phyloP scores from a whole-genome alignment of 305 asterid species.

The Petunia hybrid region DNA sequence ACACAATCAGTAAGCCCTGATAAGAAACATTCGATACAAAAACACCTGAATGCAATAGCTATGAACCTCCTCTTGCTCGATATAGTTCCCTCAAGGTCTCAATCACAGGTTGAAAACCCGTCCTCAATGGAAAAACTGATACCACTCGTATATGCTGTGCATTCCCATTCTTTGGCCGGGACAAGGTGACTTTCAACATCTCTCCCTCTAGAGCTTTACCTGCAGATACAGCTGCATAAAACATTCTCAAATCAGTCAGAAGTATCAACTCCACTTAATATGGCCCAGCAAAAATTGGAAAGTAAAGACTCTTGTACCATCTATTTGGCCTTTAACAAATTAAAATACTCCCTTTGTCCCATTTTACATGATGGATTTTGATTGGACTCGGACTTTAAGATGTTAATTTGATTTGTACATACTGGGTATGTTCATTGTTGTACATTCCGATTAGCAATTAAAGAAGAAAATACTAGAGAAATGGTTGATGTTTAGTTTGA shows the following conservation, averaged over 20 bases:
- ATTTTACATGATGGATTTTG: neutral
- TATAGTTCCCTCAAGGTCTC: slow-evolving; percentile 65
- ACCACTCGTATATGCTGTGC: slow-evolving; percentile 82
- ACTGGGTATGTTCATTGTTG: no score
- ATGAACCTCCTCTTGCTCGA: slow-evolving; percentile 47
- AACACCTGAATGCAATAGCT: slow-evolving; percentile 31
- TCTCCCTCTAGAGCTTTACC: slow-evolving; percentile 78
- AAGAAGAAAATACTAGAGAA: neutral
- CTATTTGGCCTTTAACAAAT: neutral
- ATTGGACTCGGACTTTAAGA: neutral
- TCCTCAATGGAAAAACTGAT: slow-evolving; percentile 70
- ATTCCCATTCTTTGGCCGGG: slow-evolving; percentile 83
- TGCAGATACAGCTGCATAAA: slow-evolving; percentile 55
- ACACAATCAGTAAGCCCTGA: neutral
- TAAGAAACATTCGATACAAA: neutral
- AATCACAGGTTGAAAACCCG: slow-evolving; percentile 75
- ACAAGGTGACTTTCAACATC: slow-evolving; percentile 70
- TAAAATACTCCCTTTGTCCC: neutral
- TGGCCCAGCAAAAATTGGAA: neutral
- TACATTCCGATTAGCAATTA: neutral
- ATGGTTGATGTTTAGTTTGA: neutral
- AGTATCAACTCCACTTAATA: neutral
- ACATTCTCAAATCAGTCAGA: slow-evolving; percentile 15
- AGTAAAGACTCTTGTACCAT: neutral
- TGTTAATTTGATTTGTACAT: neutral